Conservation (phyloP, 2,329 filamentous ascomycete species). For the Verticillium albo-atrum region DNA sequence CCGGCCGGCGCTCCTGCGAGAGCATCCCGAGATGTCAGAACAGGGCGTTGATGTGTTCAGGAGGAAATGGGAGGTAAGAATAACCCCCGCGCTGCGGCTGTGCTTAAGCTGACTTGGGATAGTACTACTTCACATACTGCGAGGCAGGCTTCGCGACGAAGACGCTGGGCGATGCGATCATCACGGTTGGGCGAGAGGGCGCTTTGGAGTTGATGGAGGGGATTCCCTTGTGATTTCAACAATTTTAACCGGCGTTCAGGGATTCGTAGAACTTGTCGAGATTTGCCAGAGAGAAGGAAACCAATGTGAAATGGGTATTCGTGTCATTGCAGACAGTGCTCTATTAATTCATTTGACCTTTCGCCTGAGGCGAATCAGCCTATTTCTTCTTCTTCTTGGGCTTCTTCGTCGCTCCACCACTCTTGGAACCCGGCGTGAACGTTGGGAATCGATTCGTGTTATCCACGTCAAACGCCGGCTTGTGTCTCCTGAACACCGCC, state of each 20-base stretch:
- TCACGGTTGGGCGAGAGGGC: constrained; percentile 64
- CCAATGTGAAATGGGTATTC: background rate
- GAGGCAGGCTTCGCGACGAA: constrained; percentile 70
- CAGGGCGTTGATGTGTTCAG: constrained; percentile 63
- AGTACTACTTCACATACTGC: constrained; percentile 74
- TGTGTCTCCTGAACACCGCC: constrained; percentile 79
- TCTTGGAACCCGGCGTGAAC: constrained; percentile 18
- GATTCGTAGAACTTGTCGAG: background rate
- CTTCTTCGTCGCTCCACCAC: constrained; percentile 29
- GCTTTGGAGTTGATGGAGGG: constrained; percentile 65
- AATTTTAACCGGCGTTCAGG: background rate
- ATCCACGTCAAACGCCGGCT: constrained; percentile 80
- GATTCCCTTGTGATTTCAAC: constrained; percentile 52
- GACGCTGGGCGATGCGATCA: constrained; percentile 67
- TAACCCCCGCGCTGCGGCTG: background rate
- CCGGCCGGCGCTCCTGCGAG: constrained; percentile 50
- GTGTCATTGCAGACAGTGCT: background rate
- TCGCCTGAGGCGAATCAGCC: background rate
- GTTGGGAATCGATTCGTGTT: constrained; percentile 61
- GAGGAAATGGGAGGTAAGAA: constrained; percentile 63
- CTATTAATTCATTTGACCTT: background rate
- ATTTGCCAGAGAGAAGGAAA: background rate
- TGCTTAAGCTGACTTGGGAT: constrained; percentile 10
- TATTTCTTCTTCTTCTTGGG: constrained; percentile 35
- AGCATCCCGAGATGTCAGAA: constrained; percentile 56